Percentiles rank a stretch among this genome's conserved stretches.
These are phyloP conservation scores for Astrothelium subdiscretum DNA, from an alignment of 495 filamentous ascomycete species.

Conservation along the genomic window DNA sequence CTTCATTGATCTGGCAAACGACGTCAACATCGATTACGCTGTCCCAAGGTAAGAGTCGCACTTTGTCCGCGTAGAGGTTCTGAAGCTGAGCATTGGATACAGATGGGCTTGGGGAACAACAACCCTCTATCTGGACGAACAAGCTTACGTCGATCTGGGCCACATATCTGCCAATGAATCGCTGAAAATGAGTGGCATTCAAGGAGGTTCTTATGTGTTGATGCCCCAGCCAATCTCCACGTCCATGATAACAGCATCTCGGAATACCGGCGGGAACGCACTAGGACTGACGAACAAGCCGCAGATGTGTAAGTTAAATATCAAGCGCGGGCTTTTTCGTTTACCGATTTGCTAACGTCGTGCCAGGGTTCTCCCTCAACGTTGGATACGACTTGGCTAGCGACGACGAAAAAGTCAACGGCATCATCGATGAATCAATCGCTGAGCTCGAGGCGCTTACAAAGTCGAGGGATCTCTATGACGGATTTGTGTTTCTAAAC, in stretches of 20 bases:
- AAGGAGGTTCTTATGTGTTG: background rate
- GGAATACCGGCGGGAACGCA: background rate
- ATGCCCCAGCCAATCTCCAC: background rate
- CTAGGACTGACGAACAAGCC: background rate
- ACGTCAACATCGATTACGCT: background rate
- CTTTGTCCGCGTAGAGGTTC: background rate
- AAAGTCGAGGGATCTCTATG: constrained; percentile 16
- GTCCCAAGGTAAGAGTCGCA: background rate
- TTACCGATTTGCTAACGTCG: background rate
- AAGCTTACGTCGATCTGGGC: background rate
- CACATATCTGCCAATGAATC: background rate
- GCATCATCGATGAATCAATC: background rate
- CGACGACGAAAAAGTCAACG: background rate
- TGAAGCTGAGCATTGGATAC: background rate
- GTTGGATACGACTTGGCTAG: background rate
- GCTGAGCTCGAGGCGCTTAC: constrained; percentile 14
- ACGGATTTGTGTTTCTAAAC: constrained; percentile 50
- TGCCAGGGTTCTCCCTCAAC: background rate
- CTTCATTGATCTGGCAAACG: background rate
- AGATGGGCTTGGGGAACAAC: background rate
- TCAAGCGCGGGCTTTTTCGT: background rate
- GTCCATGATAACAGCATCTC: background rate
- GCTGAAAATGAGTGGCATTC: background rate
- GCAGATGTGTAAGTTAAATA: background rate
- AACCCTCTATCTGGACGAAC: background rate